Base-by-base conservation (phyloP, 257 asterid genomes). In the Penstemon newberryi region DNA sequence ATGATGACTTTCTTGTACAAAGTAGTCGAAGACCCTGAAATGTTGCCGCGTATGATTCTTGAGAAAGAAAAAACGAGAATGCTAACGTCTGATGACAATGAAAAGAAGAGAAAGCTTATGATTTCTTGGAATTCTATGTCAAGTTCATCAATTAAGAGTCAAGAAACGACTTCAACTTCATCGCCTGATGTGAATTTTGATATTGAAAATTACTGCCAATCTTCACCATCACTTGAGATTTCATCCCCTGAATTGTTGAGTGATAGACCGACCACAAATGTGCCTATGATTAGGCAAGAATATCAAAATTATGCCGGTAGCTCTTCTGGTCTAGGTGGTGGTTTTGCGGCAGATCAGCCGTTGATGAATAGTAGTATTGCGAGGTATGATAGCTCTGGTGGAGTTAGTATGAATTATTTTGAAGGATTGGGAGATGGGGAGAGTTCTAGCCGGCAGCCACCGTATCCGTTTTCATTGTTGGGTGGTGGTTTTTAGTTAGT, bases 1-100 rank as follows among this genome's bases (percentile, higher is more conserved):
- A 79, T 92, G 93, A 85, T 89, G 96, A 75, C 87, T n/a, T 92
- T 92, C 81, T 53, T 92, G 66, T 77, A 80, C 80, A 92, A 86
- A 76, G 86, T 84, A 0, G 95, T 81, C 4, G 84, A 89, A 7
- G 91, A 88, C 59, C 98, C 98, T 0, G 85, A 87, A 3, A 81
- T 92, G 11, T 8, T 92, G 65, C 87, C 92, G 0, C 79, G 77
- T 1, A 83, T 86, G 86, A 76, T 89, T 75, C 78, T 84, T 33
- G 83, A 89, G 53, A 89, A 85, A 41, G 85, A 77, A 36, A 84
- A 54, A 51, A 50, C 39, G 5, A 78, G 65, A 37, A 51, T 67
- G 63, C 43, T 74, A 0, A 55, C 74, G 2, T 13, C 73, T 5
- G 40, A 43, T 7, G 49, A 67, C 63, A 71, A 63, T 3, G 94